Base-by-base conservation (phyloP, 257 asterid genomes). In the Asclepias syriaca region DNA sequence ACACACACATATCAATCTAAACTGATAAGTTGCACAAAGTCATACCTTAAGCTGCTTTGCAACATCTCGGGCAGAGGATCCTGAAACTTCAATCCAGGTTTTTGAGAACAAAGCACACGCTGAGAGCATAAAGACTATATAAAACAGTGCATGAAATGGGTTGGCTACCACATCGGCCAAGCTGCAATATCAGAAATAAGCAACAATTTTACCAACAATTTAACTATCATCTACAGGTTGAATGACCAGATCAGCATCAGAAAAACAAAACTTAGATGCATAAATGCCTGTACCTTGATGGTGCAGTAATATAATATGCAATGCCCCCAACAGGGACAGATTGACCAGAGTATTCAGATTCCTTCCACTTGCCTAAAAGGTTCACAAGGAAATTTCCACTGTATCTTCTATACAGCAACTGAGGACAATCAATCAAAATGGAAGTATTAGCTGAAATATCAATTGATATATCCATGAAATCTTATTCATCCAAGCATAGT, bases 71-170 rank as follows among this genome's bases (percentile, higher is more conserved):
- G 97, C 96, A 13, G 97, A 91, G 27, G 97, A 91, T 66, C 97
- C 96, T 8, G 97, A 91, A 65, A 91, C 97, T 84, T 89, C 97
- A 67, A 91, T 91, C 96, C 97, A 91, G 8, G 96, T 88, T 71
- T 91, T 91, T 50, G 97, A 89, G 83, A 91, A 89, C 58, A 91
- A 69, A 13, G 97, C 96, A 80, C 97, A 91, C 5, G 97, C 96
- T 63, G 96, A 85, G 65, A 91, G 84, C 97, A 91, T 91, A 71
- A 89, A 91, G 66, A 89, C 88, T 2, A 91, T 86, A 68, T 91
- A 91, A 65, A 91, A 91, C 16, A 89, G 72, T 74, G 96, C 97
- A 73, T 91, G 97, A 84, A 91, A 91, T 22, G 97, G 97, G 81
- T 91, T 81, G 69, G 97, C 93, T 63, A 81, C 66, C 79, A 91